Conservation (phyloP, 1,139 yeast species). For the Entelexis paramagnoliae region DNA sequence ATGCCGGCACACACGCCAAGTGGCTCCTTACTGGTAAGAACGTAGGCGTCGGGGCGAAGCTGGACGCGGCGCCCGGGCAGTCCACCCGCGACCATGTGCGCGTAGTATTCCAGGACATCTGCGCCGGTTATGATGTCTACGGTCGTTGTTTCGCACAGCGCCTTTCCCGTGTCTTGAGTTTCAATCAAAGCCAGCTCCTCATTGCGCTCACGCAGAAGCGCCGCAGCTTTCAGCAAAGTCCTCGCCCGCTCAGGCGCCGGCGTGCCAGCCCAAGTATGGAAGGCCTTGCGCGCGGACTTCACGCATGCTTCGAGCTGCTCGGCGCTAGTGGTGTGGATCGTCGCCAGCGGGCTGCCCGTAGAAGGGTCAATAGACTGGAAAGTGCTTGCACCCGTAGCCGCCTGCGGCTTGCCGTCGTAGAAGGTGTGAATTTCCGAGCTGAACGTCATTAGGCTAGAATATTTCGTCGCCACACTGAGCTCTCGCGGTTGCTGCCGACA, state of each 20-base stretch:
- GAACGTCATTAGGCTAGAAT: conserved; percentile 9
- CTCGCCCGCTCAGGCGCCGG: conserved; percentile 12
- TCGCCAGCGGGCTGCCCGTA: conserved; percentile 10
- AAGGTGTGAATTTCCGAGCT: conserved; percentile 12
- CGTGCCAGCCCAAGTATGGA: conserved; percentile 13
- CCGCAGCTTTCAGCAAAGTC: conserved; percentile 13
- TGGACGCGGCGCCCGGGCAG: conserved; percentile 10
- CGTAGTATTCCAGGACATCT: conserved; percentile 18
- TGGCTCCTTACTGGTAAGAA: conserved; percentile 74
- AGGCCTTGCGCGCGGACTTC: conserved; percentile 7
- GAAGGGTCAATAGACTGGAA: conserved; percentile 14
- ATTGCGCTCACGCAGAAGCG: conserved; percentile 14
- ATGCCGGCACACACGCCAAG: conserved; percentile 71
- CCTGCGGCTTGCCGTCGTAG: conserved; percentile 14
- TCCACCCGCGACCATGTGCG: conserved; percentile 14
- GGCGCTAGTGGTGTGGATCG: conserved; percentile 11
- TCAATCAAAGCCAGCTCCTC: conserved; percentile 18
- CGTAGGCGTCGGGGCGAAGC: conserved; percentile 33
- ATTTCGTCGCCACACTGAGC: too few species aligned
- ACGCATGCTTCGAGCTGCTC: conserved; percentile 12
- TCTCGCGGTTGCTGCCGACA: not conserved
- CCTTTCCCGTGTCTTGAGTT: conserved; percentile 18
- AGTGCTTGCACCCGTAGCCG: not conserved
- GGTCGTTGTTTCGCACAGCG: conserved; percentile 12
- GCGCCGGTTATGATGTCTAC: conserved; percentile 18